Percentiles rank a stretch among this genome's conserved stretches.
These are phyloP conservation scores for Acer saccharum DNA, from an alignment of 345 rosid genomes.

Conservation along the genomic window DNA sequence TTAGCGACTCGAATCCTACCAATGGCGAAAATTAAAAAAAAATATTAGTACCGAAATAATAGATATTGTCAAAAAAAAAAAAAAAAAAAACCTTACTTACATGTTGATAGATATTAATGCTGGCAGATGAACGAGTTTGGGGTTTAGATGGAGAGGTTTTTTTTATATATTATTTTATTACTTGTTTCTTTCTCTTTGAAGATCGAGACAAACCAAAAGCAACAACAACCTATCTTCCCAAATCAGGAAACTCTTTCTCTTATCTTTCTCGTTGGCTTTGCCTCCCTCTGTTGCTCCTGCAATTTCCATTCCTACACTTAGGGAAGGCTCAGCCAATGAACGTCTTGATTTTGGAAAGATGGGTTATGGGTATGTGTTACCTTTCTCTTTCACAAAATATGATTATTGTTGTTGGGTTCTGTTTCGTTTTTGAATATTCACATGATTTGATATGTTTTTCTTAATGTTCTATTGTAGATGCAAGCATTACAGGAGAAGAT, in stretches of 20 bases:
- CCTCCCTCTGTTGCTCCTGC: conserved; percentile 16
- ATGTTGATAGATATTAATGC: too few species aligned
- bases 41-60: too few species aligned
- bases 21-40: too few species aligned
- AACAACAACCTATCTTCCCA: too few species aligned
- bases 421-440: conserved; percentile 3
- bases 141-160: too few species aligned
- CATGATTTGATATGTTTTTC: background rate
- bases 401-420: background rate
- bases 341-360: conserved; percentile 90
- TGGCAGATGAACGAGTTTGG: too few species aligned
- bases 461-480: conserved; percentile 45
- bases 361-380: conserved; percentile 72
- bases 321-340: conserved; percentile 67
- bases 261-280: conserved; percentile 25
- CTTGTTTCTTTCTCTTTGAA: conserved; percentile 8
- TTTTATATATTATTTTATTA: too few species aligned
- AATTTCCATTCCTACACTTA: conserved; percentile 33
- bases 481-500: conserved; percentile 89
- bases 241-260: too few species aligned
- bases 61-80: too few species aligned
- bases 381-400: background rate
- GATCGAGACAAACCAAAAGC: conserved; percentile 14
- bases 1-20: too few species aligned
- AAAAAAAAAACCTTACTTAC: too few species aligned